Percentiles rank a stretch among this genome's conserved stretches.
phyloP scores from a whole-genome alignment of 2,329 filamentous ascomycete species.

The Penicillium sclerotigenum region DNA sequence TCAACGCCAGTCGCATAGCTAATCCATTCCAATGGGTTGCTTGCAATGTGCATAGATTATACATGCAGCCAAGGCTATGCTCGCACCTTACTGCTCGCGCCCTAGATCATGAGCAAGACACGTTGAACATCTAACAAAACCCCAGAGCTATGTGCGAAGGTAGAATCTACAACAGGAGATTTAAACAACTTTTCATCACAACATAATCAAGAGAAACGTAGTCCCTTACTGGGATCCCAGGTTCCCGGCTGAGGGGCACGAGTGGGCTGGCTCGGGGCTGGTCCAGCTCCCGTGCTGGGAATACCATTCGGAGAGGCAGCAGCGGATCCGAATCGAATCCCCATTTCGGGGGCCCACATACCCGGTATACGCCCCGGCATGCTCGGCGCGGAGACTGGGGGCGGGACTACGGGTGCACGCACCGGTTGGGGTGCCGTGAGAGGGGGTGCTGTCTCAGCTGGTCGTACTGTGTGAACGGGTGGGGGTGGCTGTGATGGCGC shows the following conservation, averaged over 20 bases:
- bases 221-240: conserved; percentile 60
- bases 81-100: not conserved
- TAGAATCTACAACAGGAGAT: not conserved
- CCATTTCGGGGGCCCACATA: conserved; percentile 77
- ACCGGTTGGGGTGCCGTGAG: conserved; percentile 50
- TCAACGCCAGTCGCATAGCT: not conserved
- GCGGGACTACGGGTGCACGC: conserved; percentile 45
- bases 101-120: not conserved
- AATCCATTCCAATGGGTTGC: not conserved
- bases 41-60: not conserved
- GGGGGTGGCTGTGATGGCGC: conserved; percentile 41
- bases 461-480: conserved; percentile 43
- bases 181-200: not conserved
- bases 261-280: conserved; percentile 16
- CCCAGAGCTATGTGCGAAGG: conserved; percentile 1
- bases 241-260: conserved; percentile 37
- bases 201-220: conserved; percentile 50
- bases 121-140: not conserved
- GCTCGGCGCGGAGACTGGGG: conserved; percentile 51
- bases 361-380: conserved; percentile 43
- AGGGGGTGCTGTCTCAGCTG: conserved; percentile 30
- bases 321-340: conserved; percentile 66
- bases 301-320: conserved; percentile 35
- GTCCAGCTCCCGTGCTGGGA: conserved; percentile 23
- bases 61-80: not conserved